phyloP scores from a whole-genome alignment of 2,329 filamentous ascomycete genomes.

The Sordariomycetes sp. region DNA sequence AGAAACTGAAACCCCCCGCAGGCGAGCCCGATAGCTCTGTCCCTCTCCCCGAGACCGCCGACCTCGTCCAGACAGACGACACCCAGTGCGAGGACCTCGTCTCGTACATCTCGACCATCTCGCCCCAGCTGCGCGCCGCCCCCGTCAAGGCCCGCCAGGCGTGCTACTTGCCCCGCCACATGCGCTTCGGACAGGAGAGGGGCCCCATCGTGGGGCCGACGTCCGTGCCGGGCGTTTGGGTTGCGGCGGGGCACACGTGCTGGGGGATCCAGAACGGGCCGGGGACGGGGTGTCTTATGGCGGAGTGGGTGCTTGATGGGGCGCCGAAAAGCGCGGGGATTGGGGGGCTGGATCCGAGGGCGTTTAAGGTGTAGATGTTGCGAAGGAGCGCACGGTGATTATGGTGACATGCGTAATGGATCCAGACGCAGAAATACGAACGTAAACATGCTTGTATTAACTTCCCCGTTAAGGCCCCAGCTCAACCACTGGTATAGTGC shows the following conservation, averaged over 20 bases:
- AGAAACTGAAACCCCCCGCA: slow-evolving; percentile 1
- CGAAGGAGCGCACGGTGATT: background rate
- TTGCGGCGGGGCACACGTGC: slow-evolving; percentile 88
- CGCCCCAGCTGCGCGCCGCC: slow-evolving; percentile 52
- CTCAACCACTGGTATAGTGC: too few relatives aligned
- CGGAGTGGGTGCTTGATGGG: slow-evolving; percentile 67
- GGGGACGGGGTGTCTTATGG: slow-evolving; percentile 70
- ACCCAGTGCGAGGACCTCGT: slow-evolving; percentile 73
- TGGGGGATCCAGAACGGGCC: slow-evolving; percentile 98
- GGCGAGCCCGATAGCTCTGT: slow-evolving; percentile 65
- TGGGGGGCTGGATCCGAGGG: slow-evolving; percentile 51
- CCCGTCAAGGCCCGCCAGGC: slow-evolving; percentile 68
- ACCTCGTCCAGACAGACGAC: slow-evolving; percentile 63
- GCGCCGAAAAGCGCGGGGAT: slow-evolving; percentile 54
- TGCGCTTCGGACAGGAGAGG: slow-evolving; percentile 41
- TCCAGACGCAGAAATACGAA: background rate
- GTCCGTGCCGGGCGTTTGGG: slow-evolving; percentile 56
- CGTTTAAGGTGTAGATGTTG: slow-evolving; percentile 35
- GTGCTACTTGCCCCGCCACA: slow-evolving; percentile 80
- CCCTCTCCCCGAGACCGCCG: slow-evolving; percentile 63
- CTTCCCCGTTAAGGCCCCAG: too few relatives aligned
- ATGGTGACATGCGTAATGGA: background rate
- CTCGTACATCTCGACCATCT: slow-evolving; percentile 58
- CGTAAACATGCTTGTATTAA: too few relatives aligned
- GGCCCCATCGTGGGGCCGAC: slow-evolving; percentile 70